Base-by-base conservation (phyloP, 2,329 filamentous ascomycete genomes). In the Aspergillus sp. region DNA sequence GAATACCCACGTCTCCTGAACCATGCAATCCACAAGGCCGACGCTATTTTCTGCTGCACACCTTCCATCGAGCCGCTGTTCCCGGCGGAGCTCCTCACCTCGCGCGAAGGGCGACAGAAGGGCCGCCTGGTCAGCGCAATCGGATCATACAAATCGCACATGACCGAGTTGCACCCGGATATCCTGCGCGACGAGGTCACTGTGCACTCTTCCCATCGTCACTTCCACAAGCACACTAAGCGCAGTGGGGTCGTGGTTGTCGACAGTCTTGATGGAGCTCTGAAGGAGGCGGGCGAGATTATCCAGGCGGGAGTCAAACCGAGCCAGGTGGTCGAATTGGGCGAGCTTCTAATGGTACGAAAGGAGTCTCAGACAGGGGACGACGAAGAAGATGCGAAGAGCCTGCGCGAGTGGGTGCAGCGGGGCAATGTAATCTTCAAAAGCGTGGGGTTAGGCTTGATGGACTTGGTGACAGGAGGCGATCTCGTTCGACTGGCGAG, bases 11-110 rank as follows among this genome's bases (percentile, higher is more conserved):
- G 88, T 1, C 70, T 93, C 13, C 67, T 90, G 31, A 84, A 85
- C 56, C 79, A 85, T 32, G 80, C 88, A 39, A 73, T 96, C 11
- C 62, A 63, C 32, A 79, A 79, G 7, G 81, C 87, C 0, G 88
- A 93, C 56, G 85, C 87, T 7, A 86, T 97, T 32, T 93, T 95
- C 69, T 91, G 88, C 69, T 95, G 88, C 52, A 95, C 90, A 1
- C 88, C 90, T 0, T 85, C 83, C 1, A 78, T 75, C 0, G 72
- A 78, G 30, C 86, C 87, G 1, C 71, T 96, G 1, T 97, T 96
- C 59, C 86, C 90, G 0, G 73, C 76, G 0, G 68, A 76, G 8
- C 82, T 87, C 48, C 73, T 96, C 40, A 94, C 87, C 0, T 85
- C 77, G 44, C 57, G 60, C 12, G 69, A 73, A 45, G 70, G 68